Percentiles rank a stretch among this genome's conserved stretches.
These are phyloP conservation scores for Podaxis pistillaris DNA, from an alignment of 768 basidiomycete genomes.

Conservation along the genomic window DNA sequence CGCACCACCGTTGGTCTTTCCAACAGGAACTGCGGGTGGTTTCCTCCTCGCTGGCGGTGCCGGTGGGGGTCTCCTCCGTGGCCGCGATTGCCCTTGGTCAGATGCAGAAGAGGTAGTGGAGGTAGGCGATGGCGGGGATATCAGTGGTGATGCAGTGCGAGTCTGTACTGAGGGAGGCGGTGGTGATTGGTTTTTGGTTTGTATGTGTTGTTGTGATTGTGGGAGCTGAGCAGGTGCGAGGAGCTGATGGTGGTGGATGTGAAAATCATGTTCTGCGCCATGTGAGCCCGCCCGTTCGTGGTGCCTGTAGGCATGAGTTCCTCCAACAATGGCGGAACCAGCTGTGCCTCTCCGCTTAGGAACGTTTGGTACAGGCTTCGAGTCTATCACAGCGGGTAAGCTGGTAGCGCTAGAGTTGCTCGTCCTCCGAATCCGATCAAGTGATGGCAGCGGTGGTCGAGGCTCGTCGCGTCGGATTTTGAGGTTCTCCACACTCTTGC, in stretches of 20 bases:
- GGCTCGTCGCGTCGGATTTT: slow-evolving; percentile 27
- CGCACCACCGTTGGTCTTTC: slow-evolving; percentile 45
- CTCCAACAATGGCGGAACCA: slow-evolving; percentile 8
- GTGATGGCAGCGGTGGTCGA: slow-evolving; percentile 28
- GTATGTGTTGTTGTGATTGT: slow-evolving; percentile 15
- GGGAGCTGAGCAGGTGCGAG: slow-evolving; percentile 11
- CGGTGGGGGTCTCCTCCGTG: slow-evolving; percentile 53
- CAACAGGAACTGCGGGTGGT: slow-evolving; percentile 66
- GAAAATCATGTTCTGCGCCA: slow-evolving; percentile 3
- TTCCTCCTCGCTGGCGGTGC: slow-evolving; percentile 67
- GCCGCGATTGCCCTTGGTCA: slow-evolving; percentile 16
- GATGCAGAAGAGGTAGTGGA: slow-evolving; percentile 19
- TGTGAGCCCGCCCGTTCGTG: slow-evolving; percentile 5
- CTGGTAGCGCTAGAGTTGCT: slow-evolving; percentile 43
- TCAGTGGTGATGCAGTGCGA: background rate
- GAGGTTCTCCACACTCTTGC: slow-evolving; percentile 66
- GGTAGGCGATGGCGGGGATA: slow-evolving; percentile 13
- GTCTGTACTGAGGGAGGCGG: slow-evolving; percentile 14
- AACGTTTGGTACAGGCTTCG: slow-evolving; percentile 21
- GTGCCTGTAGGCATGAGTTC: slow-evolving; percentile 6
- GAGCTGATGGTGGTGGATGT: slow-evolving; percentile 7
- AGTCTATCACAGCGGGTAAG: slow-evolving; percentile 24
- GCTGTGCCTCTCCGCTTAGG: slow-evolving; percentile 19
- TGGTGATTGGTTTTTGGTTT: slow-evolving; percentile 12
- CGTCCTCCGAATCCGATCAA: slow-evolving; percentile 33